Conservation (phyloP, 495 filamentous ascomycete species). For the Penicillium lividum region DNA sequence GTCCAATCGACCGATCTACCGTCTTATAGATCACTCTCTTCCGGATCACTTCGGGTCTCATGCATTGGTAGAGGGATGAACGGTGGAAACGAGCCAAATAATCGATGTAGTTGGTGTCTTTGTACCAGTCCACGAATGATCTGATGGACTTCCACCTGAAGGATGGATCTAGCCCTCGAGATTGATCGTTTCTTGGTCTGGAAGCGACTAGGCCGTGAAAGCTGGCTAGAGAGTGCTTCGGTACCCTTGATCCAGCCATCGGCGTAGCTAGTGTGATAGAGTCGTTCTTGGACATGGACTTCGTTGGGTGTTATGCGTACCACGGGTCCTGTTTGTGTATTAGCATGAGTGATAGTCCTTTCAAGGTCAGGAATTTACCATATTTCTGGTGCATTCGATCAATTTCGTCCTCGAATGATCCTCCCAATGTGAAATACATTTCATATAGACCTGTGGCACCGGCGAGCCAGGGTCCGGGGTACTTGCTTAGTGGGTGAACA, state of each 20-base stretch:
- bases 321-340: slow-evolving; percentile 20
- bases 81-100: slow-evolving; percentile 8
- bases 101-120: slow-evolving; percentile 20
- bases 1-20: slow-evolving; percentile 8
- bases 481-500: slow-evolving; percentile 40
- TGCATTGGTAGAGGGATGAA: slow-evolving; percentile 1
- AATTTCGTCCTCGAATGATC: slow-evolving; percentile 44
- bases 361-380: slow-evolving; percentile 15
- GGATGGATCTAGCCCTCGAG: slow-evolving; percentile 20
- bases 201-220: slow-evolving; percentile 1
- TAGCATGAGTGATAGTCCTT: not conserved
- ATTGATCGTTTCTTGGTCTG: slow-evolving; percentile 19
- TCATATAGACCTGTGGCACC: slow-evolving; percentile 48
- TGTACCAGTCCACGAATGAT: slow-evolving; percentile 20
- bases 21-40: slow-evolving; percentile 23
- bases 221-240: slow-evolving; percentile 1
- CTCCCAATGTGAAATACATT: slow-evolving; percentile 46
- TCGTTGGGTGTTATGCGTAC: slow-evolving; percentile 32
- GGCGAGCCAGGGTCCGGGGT: slow-evolving; percentile 50
- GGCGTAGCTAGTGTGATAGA: slow-evolving; percentile 9
- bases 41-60: slow-evolving; percentile 11
- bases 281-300: slow-evolving; percentile 24
- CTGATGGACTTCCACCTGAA: slow-evolving; percentile 21
- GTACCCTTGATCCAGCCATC: slow-evolving; percentile 27
- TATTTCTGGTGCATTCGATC: slow-evolving; percentile 46